These are phyloP conservation scores for Gossypium turneri DNA, from an alignment of 345 rosid species.

Conservation along the genomic window DNA sequence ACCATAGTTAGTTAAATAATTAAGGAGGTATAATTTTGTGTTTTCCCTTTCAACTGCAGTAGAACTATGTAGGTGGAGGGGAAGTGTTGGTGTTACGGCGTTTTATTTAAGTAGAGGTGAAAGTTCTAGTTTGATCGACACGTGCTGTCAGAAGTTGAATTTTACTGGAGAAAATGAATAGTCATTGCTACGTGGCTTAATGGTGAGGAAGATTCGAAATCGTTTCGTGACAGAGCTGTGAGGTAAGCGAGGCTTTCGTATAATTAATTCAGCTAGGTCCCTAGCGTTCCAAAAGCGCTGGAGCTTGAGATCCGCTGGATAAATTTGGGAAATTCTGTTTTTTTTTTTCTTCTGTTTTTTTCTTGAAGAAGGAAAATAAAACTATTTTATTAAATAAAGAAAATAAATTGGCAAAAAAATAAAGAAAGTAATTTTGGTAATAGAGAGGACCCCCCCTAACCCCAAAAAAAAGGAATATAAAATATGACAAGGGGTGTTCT, in stretches of 20 bases:
- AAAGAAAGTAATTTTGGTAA: too few relatives aligned
- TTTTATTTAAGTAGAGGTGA: neutral
- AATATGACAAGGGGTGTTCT: too few relatives aligned
- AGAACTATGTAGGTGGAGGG: constrained; percentile 6
- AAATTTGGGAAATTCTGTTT: neutral
- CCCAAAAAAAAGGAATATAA: too few relatives aligned
- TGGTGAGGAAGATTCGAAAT: neutral
- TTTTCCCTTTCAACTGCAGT: constrained; percentile 26
- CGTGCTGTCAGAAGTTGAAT: neutral
- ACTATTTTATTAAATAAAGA: too few relatives aligned
- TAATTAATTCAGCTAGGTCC: constrained; percentile 9
- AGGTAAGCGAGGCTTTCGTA: neutral
- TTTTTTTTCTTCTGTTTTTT: neutral
- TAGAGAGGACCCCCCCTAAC: too few relatives aligned
- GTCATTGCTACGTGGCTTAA: constrained; percentile 13
- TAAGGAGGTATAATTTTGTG: constrained; percentile 6
- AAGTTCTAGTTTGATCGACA: neutral
- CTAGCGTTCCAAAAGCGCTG: constrained; percentile 33
- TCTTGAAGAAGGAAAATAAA: too few relatives aligned
- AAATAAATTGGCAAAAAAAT: too few relatives aligned
- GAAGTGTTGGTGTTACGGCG: neutral
- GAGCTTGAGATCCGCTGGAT: constrained; percentile 7
- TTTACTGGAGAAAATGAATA: neutral
- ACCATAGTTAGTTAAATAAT: constrained; percentile 37
- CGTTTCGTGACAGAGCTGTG: constrained; percentile 19